Evolutionary conservation across 768 basidiomycete genomes (phyloP).

Genomic region (Psilocybe cyanescens): DNA sequence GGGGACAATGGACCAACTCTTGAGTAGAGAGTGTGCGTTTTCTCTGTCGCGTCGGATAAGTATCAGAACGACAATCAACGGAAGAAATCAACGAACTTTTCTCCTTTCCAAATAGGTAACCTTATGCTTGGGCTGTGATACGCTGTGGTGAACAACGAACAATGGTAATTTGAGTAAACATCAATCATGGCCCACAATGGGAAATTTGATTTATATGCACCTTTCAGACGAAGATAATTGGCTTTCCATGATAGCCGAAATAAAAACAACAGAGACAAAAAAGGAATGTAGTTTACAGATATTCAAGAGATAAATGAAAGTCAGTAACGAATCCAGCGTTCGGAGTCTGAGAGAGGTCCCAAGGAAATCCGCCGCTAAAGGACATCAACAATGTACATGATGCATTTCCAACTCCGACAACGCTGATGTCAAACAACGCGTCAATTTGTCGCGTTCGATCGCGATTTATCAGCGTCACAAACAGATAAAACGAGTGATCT

Average conservation of each 20-base stretch:
- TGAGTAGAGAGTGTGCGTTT: constrained; percentile 26
- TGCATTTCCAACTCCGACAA: constrained; percentile 22
- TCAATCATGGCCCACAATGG: neutral
- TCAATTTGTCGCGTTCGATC: constrained; percentile 11
- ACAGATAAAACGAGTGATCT: neutral
- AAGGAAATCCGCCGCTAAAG: neutral
- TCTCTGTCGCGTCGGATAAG: constrained; percentile 22
- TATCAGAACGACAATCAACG: constrained; percentile 5
- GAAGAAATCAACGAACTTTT: constrained; percentile 30
- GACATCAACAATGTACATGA: constrained; percentile 10
- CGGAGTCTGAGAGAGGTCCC: neutral
- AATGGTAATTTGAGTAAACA: neutral
- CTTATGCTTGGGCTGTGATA: constrained; percentile 21
- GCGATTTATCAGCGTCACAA: neutral
- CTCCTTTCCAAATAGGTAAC: constrained; percentile 37
- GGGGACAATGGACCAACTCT: constrained; percentile 18
- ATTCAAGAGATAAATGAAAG: constrained; percentile 2
- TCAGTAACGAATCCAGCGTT: neutral
- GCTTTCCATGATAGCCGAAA: constrained; percentile 20
- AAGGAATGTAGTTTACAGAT: constrained; percentile 11
- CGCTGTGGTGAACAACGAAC: constrained; percentile 13
- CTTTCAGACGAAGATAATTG: constrained; percentile 21
- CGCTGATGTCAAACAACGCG: constrained; percentile 25
- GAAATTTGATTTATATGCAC: constrained; percentile 11
- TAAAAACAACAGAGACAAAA: constrained; percentile 4